Evolutionary conservation across 768 basidiomycete species (phyloP), one percentile per base, ranked within the genome.

Genomic region (Hirschioporus abietinus): DNA sequence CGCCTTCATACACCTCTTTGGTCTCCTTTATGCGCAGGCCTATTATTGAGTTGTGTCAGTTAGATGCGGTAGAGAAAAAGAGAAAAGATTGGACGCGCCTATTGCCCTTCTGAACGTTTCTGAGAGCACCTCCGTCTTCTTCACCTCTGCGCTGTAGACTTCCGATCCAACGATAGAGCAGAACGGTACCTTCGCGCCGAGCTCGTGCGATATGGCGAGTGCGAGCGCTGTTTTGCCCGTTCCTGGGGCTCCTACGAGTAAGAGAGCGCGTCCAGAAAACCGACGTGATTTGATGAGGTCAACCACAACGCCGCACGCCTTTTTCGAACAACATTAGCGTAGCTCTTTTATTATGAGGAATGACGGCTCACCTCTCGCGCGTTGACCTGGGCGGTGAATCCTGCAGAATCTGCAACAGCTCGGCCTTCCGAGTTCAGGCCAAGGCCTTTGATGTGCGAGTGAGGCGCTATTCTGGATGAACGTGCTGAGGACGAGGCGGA

Each of bases 131-230:
- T 99, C 97, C 1, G 97, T 99, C 84, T 99, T 99, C 82, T 99
- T 99, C 66, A 99, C 95, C 77, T 99, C 96, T 1, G 92, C 88
- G 57, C 90, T 93, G 75, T 97, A 99, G 68, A 99, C 97, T 78
- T 99, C 97, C 23, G 89, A 91, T 0, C 97, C 97, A 58, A 99
- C 97, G 94, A 98, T 98, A 5, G 95, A 95, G 76, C 96, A 98
- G 75, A 99, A 99, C 0, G 97, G 97, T 0, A 98, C 96, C 73
- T 97, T 97, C 24, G 85, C 79, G 0, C 97, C 97, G 0, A 99
- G 84, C 72, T 99, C 97, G 67, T 98, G 96, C 7, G 95, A 90
- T 27, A 99, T 86, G 0, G 95, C 97, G n/a, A 99, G 78, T 1
- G 97, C 96, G 27, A 99, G 86, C 0, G 97, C 97, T 0, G 97